These are phyloP conservation scores for Pseudevernia furfuracea DNA, from an alignment of 495 filamentous ascomycete species.

Conservation along the genomic window DNA sequence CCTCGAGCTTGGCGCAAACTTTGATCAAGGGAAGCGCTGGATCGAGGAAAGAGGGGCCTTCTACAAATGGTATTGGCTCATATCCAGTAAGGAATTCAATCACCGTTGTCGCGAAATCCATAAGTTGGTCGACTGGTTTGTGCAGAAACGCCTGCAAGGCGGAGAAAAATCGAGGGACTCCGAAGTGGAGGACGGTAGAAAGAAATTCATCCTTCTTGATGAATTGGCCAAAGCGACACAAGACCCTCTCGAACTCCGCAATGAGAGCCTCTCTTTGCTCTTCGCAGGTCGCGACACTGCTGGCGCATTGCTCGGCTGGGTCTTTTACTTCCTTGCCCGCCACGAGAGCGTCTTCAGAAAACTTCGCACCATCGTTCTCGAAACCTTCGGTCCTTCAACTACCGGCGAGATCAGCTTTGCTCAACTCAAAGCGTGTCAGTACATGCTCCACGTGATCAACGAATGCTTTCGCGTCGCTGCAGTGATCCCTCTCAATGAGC, in stretches of 20 bases:
- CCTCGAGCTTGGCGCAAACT: constrained; percentile 17
- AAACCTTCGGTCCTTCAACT: constrained; percentile 4
- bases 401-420: constrained; percentile 14
- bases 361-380: constrained; percentile 32
- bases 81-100: constrained; percentile 15
- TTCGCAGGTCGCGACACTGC: constrained; percentile 36
- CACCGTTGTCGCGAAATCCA: constrained; percentile 17
- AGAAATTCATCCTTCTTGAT: constrained; percentile 40
- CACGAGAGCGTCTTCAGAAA: constrained; percentile 13
- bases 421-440: constrained; percentile 15
- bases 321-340: constrained; percentile 21
- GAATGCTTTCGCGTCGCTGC: constrained; percentile 28
- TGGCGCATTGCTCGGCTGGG: constrained; percentile 37
- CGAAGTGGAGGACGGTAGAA: constrained; percentile 14
- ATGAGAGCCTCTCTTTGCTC: constrained; percentile 56
- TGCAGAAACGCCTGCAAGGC: constrained; percentile 18
- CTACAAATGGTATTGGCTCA: constrained; percentile 20
- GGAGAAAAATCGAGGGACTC: constrained; percentile 21
- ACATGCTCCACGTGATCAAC: constrained; percentile 18
- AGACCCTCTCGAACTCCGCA: constrained; percentile 51
- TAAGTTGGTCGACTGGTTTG: constrained; percentile 20
- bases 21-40: constrained; percentile 19
- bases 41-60: constrained; percentile 20
- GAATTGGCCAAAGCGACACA: constrained; percentile 53
- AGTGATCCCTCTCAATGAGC: constrained; percentile 55